Evolutionary conservation across 257 asterid species (phyloP), one percentile per base, ranked within the genome.

Genomic region (Gentiana macrophylla): DNA sequence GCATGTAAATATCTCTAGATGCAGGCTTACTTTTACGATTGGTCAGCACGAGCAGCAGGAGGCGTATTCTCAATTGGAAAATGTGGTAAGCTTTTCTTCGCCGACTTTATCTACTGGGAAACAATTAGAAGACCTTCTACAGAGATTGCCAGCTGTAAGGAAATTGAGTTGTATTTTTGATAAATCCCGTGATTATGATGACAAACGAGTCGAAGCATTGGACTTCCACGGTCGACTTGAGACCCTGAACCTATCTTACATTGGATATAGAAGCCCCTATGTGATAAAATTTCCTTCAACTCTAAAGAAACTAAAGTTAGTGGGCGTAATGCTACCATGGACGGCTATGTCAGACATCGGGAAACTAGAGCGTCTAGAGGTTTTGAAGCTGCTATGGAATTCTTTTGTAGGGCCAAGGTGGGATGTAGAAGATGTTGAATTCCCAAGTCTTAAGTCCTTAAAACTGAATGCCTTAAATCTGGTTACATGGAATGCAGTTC

Each of bases 281-380:
- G 12, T 6, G 37, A 48, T 54, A 32, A 12, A 32, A 8, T 56
- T 69, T 34, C 74, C 74, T 4, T 12, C 15, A 45, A 63, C 38
- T 59, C 69, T 69, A 4, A 63, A 63, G 52, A 69, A 59, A 2
- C 44, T 69, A 0, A 63, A 57, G 1, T 65, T 69, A 53, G 52
- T 56, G 3, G 37, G 41, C 37, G 24, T 53, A 3, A 3, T 8
- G 37, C 45, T 62, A 54, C 64, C 68, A 8, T 62, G 64, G 73
- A 50, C 15, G 32, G 35, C 47, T 0, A 56, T 62, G 24, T 3
- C 53, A 1, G 47, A 12, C 11, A 65, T 68, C 13, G 57, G 73
- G 13, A n/a, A 12, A 12, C 62, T 68, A 1, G 68, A 64, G 0
- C 45, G 52, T 36, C 61, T 68, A 8, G 73, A 62, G 64, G 61